Evolutionary conservation across 176 grass and related monocot genomes (phyloP), one percentile per base, ranked within the genome.

Genomic region (Coix lacrymajobi): DNA sequence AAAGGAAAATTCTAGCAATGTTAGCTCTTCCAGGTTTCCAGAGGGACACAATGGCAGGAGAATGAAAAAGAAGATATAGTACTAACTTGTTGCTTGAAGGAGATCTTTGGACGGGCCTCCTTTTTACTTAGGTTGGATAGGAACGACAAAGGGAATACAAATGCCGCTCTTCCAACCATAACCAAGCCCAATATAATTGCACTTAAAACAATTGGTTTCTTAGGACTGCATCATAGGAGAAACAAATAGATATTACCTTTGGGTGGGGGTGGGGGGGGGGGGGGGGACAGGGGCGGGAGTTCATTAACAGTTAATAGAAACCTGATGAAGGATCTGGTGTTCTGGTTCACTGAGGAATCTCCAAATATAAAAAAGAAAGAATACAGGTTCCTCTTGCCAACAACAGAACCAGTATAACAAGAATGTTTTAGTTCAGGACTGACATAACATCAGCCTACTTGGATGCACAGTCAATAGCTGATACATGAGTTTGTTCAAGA

Each of bases 141-240:
- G 69, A 86, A 88, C 80, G 92, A 95, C 48, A 95, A 82, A 62
- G 90, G 96, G 82, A 98, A 90, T 43, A 98, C 88, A 69, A 98
- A 95, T 61, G 96, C 92, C 63, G 96, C 96, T 90, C 92, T 81
- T 82, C 87, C 96, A 52, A 95, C 75, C 92, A 98, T 91, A 88
- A 95, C 96, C 76, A 98, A 49, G 41, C 90, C 96, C 81, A 98
- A 24, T 84, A 98, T 90, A 84, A 95, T 82, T 77, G 90, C 83
- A 44, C 92, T 98, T 70, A 95, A 83, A 76, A 44, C 75, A 81
- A 95, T 85, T 80, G 96, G 90, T 87, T 98, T 95, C 71, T 81
- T 85, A 88, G 89, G 96, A 70, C 96, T 98, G 92, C 76, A 90
- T 68, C 69, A 85, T 39, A 90, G 16, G 79, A 32, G 36, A 72